phyloP scores from a whole-genome alignment of 1,284 basidiomycete species.

The Pseudozyma thailandica region DNA sequence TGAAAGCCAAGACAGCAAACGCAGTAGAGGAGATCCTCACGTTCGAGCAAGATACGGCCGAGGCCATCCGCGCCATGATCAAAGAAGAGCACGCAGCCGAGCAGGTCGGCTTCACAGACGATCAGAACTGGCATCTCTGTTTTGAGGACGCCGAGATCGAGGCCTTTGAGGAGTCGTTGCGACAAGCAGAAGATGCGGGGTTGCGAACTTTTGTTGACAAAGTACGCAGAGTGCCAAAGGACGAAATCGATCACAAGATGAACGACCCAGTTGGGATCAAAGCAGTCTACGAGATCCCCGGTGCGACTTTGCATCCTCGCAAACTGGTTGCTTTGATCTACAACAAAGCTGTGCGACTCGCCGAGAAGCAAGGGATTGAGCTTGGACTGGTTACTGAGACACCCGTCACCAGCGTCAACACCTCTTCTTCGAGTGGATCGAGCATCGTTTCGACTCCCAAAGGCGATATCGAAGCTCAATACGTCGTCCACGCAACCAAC shows the following conservation, averaged over 20 bases:
- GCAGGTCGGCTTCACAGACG: constrained; percentile 26
- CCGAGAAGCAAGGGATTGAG: constrained; percentile 11
- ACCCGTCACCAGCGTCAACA: constrained; percentile 19
- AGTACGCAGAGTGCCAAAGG: constrained; percentile 28
- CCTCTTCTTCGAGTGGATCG: too few species aligned
- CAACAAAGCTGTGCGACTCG: constrained; percentile 5
- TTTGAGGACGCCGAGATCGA: constrained; percentile 33
- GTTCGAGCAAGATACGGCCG: constrained; percentile 34
- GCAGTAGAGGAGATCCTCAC: constrained; percentile 36
- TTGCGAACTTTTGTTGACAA: constrained; percentile 19
- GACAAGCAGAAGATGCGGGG: constrained; percentile 16
- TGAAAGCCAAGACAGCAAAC: constrained; percentile 1
- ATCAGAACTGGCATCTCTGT: constrained; percentile 54
- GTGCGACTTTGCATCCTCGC: constrained; percentile 49
- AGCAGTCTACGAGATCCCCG: constrained; percentile 51
- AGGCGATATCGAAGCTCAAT: constrained; percentile 71
- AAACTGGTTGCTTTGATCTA: constrained; percentile 37
- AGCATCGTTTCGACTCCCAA: constrained; percentile 1
- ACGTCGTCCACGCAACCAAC: constrained; percentile 83
- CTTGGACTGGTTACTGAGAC: constrained; percentile 31
- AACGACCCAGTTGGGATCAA: constrained; percentile 15
- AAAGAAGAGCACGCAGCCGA: not conserved
- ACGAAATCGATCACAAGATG: constrained; percentile 38
- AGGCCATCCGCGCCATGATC: constrained; percentile 31
- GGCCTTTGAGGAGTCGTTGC: constrained; percentile 35